Percentiles rank a stretch among this genome's conserved stretches.
These are phyloP conservation scores for Parachlorella kessleri DNA, from an alignment of 139 green algal species.

Conservation along the genomic window DNA sequence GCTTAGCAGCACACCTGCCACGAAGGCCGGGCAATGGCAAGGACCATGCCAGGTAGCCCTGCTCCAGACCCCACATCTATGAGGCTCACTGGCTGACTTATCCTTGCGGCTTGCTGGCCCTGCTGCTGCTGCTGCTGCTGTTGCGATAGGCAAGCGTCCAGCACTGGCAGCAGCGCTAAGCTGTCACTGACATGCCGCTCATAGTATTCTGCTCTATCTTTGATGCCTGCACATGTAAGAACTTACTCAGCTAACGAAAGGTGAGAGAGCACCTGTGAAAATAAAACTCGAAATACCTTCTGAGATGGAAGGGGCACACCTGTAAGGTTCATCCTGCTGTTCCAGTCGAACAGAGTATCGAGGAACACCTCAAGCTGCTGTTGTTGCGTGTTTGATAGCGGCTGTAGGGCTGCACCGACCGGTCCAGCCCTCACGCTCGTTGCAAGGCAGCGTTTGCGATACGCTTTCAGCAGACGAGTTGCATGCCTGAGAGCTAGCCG, in stretches of 20 bases:
- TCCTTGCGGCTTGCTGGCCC: background rate
- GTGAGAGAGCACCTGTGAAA: background rate
- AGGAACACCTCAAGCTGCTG: slow-evolving; percentile 62
- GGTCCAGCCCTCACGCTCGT: too few relatives aligned
- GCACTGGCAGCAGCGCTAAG: slow-evolving; percentile 75
- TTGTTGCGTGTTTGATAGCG: slow-evolving; percentile 25
- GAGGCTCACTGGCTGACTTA: slow-evolving; percentile 40
- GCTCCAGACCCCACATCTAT: slow-evolving; percentile 92
- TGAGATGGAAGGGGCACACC: slow-evolving; percentile 37
- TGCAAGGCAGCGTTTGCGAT: too few relatives aligned
- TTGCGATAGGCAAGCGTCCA: slow-evolving; percentile 46
- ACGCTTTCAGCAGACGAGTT: too few relatives aligned
- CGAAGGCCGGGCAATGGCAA: slow-evolving; percentile 76
- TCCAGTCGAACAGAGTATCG: slow-evolving; percentile 67
- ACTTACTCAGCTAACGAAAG: background rate
- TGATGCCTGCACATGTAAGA: slow-evolving; percentile 53
- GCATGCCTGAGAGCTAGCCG: too few relatives aligned
- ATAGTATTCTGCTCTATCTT: slow-evolving; percentile 56
- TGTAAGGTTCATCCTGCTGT: slow-evolving; percentile 82
- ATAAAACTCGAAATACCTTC: background rate
- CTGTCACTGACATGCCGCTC: slow-evolving; percentile 77
- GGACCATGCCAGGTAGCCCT: slow-evolving; percentile 84
- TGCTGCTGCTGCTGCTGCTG: slow-evolving; percentile 10
- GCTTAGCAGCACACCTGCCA: slow-evolving; percentile 61
- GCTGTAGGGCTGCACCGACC: background rate